These are phyloP conservation scores for Nakazawaea molendinolei DNA, from an alignment of 805 yeast species.

Conservation along the genomic window DNA sequence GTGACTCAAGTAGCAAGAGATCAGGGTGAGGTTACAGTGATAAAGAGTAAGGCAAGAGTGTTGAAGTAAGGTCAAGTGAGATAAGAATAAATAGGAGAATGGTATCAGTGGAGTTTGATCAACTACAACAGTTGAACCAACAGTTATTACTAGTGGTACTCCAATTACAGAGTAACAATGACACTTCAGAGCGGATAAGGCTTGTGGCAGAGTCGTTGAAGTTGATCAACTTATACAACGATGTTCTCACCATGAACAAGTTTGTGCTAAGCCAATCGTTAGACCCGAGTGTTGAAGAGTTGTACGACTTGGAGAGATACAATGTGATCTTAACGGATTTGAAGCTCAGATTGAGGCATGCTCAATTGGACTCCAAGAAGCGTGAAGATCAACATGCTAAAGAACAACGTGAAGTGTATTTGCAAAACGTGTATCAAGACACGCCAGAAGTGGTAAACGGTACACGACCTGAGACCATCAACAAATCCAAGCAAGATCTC, in stretches of 20 bases:
- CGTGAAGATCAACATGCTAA: constrained; percentile 13
- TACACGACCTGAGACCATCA: constrained; percentile 22
- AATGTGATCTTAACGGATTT: constrained; percentile 21
- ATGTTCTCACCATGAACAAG: constrained; percentile 24
- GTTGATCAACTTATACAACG: constrained; percentile 31
- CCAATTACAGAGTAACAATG: constrained; percentile 4
- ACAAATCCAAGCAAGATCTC: constrained; percentile 31
- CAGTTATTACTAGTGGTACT: constrained; percentile 3
- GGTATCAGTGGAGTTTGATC: too few relatives aligned
- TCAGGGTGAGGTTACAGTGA: too few relatives aligned
- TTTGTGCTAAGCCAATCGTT: constrained; percentile 2
- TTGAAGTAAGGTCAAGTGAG: too few relatives aligned
- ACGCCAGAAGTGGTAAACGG: constrained; percentile 15
- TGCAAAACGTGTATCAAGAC: constrained; percentile 10
- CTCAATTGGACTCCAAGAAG: constrained; percentile 20
- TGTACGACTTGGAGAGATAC: constrained; percentile 2
- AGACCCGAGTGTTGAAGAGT: background rate
- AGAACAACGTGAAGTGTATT: constrained; percentile 10
- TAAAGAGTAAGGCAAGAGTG: too few relatives aligned
- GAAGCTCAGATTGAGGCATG: constrained; percentile 20
- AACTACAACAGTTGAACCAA: constrained; percentile 1
- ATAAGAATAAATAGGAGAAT: too few relatives aligned
- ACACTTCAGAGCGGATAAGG: background rate
- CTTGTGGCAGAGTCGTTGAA: constrained; percentile 33
- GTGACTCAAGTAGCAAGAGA: too few relatives aligned